phyloP scores from a whole-genome alignment of 2,329 filamentous ascomycete genomes.

The Macrophomina phaseolina region DNA sequence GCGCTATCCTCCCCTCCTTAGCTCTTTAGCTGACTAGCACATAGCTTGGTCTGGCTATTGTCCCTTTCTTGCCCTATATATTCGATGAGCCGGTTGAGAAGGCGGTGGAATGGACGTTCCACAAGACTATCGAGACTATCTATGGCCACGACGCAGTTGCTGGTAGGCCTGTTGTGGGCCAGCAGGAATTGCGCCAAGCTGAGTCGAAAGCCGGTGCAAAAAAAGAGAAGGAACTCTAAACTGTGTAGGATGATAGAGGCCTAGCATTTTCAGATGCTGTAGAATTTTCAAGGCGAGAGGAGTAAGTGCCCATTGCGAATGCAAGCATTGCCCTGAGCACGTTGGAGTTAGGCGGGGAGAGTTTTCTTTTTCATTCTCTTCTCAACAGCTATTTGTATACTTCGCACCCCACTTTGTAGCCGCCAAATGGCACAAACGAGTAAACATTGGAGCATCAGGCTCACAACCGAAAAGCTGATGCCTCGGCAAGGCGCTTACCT shows the following conservation, averaged over 20 bases:
- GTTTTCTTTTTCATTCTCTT: no score
- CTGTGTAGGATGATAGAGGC: not conserved
- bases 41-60: conserved; percentile 65
- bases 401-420: no score
- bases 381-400: no score
- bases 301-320: no score
- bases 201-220: conserved; percentile 38
- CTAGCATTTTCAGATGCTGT: not conserved
- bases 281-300: no score
- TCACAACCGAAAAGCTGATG: no score
- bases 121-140: conserved; percentile 76
- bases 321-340: no score
- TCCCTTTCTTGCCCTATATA: conserved; percentile 81
- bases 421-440: no score
- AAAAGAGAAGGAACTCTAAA: conserved; percentile 48
- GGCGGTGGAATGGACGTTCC: conserved; percentile 88
- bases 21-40: not conserved
- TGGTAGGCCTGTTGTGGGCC: conserved; percentile 45
- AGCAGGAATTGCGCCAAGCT: conserved; percentile 43
- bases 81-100: conserved; percentile 94
- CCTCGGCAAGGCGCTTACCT: no score
- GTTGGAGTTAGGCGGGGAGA: no score
- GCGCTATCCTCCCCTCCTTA: no score
- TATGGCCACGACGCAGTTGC: conserved; percentile 68
- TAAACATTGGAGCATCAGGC: no score